These are phyloP conservation scores for Spathaspora sp. DNA, from an alignment of 805 yeast genomes.

Conservation along the genomic window DNA sequence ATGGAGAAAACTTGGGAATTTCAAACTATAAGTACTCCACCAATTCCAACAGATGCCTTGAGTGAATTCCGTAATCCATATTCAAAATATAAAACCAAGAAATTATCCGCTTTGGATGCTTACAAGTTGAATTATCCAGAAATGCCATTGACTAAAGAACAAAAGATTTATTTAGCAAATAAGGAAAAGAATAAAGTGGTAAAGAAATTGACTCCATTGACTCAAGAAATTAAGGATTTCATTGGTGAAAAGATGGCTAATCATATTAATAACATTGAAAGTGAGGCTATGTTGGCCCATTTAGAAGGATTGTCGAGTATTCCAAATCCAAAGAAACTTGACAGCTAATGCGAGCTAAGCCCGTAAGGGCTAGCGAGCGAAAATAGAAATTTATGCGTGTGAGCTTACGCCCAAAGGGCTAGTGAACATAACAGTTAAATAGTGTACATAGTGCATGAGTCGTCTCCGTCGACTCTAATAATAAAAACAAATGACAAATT, in stretches of 20 bases:
- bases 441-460: neutral
- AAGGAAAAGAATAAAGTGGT: conserved; percentile 32
- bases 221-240: conserved; percentile 53
- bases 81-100: conserved; percentile 57
- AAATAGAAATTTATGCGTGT: no score
- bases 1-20: conserved; percentile 74
- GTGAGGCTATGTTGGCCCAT: conserved; percentile 33
- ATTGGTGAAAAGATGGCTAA: conserved; percentile 48
- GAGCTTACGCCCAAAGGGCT: no score
- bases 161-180: conserved; percentile 60
- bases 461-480: no score
- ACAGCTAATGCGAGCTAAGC: no score
- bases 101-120: conserved; percentile 57
- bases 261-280: conserved; percentile 32
- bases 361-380: no score
- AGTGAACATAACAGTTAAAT: no score
- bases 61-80: conserved; percentile 72
- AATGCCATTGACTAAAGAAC: conserved; percentile 71
- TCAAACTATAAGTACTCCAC: conserved; percentile 60
- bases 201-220: conserved; percentile 29
- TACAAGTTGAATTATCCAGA: conserved; percentile 62
- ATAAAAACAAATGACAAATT: no score
- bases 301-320: conserved; percentile 35
- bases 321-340: conserved; percentile 18
- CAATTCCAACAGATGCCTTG: conserved; percentile 66